Evolutionary conservation across 2,329 filamentous ascomycete genomes (phyloP).

Genomic region (Clarireedia monteithiana): DNA sequence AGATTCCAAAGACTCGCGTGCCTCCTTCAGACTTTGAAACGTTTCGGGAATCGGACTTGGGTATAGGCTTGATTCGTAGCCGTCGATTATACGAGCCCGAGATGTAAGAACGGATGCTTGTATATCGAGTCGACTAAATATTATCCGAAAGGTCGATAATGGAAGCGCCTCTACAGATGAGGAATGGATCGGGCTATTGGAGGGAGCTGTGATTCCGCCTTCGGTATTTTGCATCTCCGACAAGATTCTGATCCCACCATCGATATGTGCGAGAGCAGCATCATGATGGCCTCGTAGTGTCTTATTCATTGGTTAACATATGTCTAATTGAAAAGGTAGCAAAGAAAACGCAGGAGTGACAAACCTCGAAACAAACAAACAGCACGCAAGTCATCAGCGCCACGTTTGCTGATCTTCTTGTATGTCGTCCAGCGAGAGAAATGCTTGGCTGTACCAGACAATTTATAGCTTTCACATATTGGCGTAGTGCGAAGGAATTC

Average conservation of each 20-base stretch:
- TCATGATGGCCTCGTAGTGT: conserved; percentile 13
- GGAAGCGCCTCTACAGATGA: conserved; percentile 5
- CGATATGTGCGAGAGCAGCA: conserved; percentile 15
- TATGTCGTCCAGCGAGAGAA: neutral
- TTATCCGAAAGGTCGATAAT: conserved; percentile 8
- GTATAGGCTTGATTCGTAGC: neutral
- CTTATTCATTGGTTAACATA: conserved; percentile 5
- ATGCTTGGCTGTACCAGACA: conserved; percentile 15
- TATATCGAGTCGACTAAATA: conserved; percentile 13
- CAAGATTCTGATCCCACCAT: conserved; percentile 14
- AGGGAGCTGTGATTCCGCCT: neutral
- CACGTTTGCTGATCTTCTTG: conserved; percentile 11
- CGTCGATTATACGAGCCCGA: conserved; percentile 1
- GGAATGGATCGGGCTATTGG: neutral
- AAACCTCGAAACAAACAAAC: conserved; percentile 20
- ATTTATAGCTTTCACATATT: conserved; percentile 15
- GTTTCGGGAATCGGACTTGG: neutral
- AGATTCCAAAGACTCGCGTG: conserved; percentile 5
- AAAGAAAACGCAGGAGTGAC: neutral
- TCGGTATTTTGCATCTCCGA: conserved; percentile 9
- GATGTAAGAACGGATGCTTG: conserved; percentile 9
- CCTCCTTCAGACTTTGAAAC: neutral
- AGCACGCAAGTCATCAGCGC: conserved; percentile 16
- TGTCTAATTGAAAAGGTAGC: neutral
- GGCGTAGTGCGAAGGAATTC: conserved; percentile 12